Evolutionary conservation across 768 basidiomycete species (phyloP), one percentile per base, ranked within the genome.

Genomic region (Vararia minispora): DNA sequence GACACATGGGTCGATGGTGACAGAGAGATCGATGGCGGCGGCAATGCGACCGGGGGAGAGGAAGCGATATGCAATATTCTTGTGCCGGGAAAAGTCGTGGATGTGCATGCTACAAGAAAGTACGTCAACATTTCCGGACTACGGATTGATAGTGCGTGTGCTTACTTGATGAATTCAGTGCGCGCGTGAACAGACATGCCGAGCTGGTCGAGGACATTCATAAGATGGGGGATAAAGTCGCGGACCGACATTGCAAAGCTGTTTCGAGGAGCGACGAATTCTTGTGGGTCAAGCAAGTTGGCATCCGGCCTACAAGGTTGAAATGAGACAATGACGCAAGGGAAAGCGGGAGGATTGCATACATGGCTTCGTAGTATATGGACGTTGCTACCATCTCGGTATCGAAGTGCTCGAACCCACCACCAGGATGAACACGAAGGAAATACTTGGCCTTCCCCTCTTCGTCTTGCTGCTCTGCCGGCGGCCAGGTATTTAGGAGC

Each of bases 21-120:
- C 76, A 1, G 79, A 76, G 45, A 90, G 83, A 53, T 90, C 87
- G 40, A 90, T 73, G n/a, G 87, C 87, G 3, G 83, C 76, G 5
- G 85, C 82, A 30, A 90, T 82, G 50, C 74, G 80, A 42, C 68
- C 64, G 5, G 84, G 87, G 7, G 77, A 72, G 44, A 90, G 69
- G 58, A 90, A 88, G n/a, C 87, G 78, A 54, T 89, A 90, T 14
- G 86, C 87, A 44, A 90, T 85, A 57, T 90, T 88, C 54, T 79
- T 83, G 61, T 90, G 84, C 12, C 65, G 64, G 8, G 78, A 63
- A 57, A 88, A 88, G 10, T 76, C 61, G 20, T 78, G 65, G 46
- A 89, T 65, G 57, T 89, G 85, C 58, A 82, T 77, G 56, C 84
- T 89, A 46, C 22, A 35, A 30, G 24, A 25, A 27, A 20, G 27